Evolutionary conservation across 176 grass and related monocot species (phyloP), one percentile per base, ranked within the genome.

Genomic region (Carex parvula): DNA sequence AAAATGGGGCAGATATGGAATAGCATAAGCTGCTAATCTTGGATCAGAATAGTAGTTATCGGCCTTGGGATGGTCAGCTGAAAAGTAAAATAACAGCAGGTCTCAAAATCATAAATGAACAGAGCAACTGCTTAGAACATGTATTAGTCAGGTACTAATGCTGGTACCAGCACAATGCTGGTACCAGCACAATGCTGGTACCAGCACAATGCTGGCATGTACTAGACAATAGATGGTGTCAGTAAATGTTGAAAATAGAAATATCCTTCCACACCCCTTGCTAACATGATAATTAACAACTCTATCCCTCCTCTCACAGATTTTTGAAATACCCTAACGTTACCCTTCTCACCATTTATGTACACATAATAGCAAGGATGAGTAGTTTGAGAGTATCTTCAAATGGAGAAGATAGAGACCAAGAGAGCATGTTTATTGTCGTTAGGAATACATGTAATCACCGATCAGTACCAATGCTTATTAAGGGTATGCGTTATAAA

Each of bases 21-120:
- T 93, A 89, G 95, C 95, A 85, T 98, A 98, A 80, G 95, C 95
- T 85, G 95, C 86, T 63, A 98, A 73, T 90, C 95, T 98, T 90
- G 95, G 92, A 76, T 98, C 95, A 29, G 95, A 95, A 55, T 95
- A 98, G 87, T 98, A 98, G 81, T 88, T 90, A 71, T 86, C 87
- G 64, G 92, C 93, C 88, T 86, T 98, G 84, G 95, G 92, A 89
- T 98, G 92, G 80, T 95, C 95, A 89, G 95, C 92, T 98, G 79
- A 84, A 89, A 85, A 55, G 69, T 80, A 8, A 61, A 84, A 79
- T 20, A 69, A 91, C 64, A 57, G 46, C 46, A 75, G 44, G 11
- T 46, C 44, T 8, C 66, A 80, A 46, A 46, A 84, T 81, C 32
- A 81, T 75, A 75, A 74, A 75, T 52, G 44, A 53, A 54, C 48